Conservation (phyloP, 257 asterid genomes). For the Echium plantagineum region DNA sequence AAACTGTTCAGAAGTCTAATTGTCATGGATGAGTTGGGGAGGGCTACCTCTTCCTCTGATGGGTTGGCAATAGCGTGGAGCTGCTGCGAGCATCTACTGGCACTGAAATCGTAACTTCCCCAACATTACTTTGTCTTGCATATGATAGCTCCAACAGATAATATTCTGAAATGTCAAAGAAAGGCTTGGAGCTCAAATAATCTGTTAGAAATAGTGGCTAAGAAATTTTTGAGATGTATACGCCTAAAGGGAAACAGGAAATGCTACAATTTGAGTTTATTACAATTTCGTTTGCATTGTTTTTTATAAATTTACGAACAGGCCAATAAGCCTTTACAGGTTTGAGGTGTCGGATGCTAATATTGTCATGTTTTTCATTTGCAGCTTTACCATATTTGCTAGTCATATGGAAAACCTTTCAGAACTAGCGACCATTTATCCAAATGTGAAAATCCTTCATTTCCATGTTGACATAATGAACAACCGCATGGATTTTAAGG, state of each 20-base stretch:
- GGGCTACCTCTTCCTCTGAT: constrained; percentile 96
- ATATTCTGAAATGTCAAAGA: not conserved
- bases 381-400: constrained; percentile 87
- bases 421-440: constrained; percentile 72
- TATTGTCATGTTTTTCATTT: constrained; percentile 9
- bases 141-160: not conserved
- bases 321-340: not conserved
- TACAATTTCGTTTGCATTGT: not conserved
- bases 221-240: not conserved
- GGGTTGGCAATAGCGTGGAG: constrained; percentile 98
- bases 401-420: constrained; percentile 89
- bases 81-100: constrained; percentile 87
- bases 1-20: constrained; percentile 67
- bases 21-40: constrained; percentile 95
- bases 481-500: constrained; percentile 95
- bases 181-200: not conserved
- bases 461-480: constrained; percentile 68
- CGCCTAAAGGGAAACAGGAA: not conserved
- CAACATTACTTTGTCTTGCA: constrained; percentile 9
- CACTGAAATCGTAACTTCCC: constrained; percentile 57
- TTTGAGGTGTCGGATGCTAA: not conserved
- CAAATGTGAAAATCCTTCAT: constrained; percentile 85
- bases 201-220: not conserved
- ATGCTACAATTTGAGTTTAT: not conserved
- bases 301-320: not conserved